A percentile compares a stretch with the other conserved stretches of the same genome.
Evolutionary conservation across 2,329 filamentous ascomycete genomes (phyloP).

Genomic region (Alternaria novae-zelandiae): DNA sequence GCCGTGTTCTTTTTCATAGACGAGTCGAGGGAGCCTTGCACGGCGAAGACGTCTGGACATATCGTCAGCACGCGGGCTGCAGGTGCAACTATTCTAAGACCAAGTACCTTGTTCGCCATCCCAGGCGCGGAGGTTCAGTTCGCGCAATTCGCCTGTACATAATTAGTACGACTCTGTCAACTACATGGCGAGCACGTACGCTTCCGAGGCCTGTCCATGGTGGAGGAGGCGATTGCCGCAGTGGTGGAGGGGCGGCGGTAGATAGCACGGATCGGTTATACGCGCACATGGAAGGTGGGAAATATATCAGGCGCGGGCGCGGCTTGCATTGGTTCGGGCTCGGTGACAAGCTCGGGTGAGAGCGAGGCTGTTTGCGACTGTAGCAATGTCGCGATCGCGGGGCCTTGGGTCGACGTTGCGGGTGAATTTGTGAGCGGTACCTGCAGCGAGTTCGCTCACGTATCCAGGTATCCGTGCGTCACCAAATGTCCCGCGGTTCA

Average conservation of each 20-base stretch:
- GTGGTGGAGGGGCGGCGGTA: slow-evolving; percentile 43
- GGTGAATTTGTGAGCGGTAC: slow-evolving; percentile 26
- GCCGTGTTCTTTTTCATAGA: slow-evolving; percentile 98
- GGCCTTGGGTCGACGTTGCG: slow-evolving; percentile 5
- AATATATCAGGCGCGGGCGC: slow-evolving; percentile 41
- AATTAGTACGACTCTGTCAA: slow-evolving; percentile 26
- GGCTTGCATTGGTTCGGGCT: slow-evolving; percentile 43
- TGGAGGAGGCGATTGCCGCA: slow-evolving; percentile 37
- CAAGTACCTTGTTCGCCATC: slow-evolving; percentile 79
- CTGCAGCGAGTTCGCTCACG: slow-evolving; percentile 31
- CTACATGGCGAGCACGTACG: slow-evolving; percentile 39
- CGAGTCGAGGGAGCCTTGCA: slow-evolving; percentile 84
- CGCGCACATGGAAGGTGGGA: slow-evolving; percentile 44
- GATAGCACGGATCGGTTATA: slow-evolving; percentile 42
- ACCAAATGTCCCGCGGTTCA: slow-evolving; percentile 16
- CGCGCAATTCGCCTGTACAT: slow-evolving; percentile 80
- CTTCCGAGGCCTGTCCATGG: slow-evolving; percentile 60
- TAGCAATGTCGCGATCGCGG: slow-evolving; percentile 19
- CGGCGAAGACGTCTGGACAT: slow-evolving; percentile 73
- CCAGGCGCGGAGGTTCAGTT: slow-evolving; percentile 88
- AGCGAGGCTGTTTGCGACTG: slow-evolving; percentile 23
- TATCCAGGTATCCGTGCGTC: slow-evolving; percentile 21
- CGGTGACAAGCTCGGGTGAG: slow-evolving; percentile 29
- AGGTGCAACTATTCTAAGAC: slow-evolving; percentile 12
- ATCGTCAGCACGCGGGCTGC: slow-evolving; percentile 24